Conservation (phyloP, 495 filamentous ascomycete genomes). For the Annulohypoxylon maeteangense region DNA sequence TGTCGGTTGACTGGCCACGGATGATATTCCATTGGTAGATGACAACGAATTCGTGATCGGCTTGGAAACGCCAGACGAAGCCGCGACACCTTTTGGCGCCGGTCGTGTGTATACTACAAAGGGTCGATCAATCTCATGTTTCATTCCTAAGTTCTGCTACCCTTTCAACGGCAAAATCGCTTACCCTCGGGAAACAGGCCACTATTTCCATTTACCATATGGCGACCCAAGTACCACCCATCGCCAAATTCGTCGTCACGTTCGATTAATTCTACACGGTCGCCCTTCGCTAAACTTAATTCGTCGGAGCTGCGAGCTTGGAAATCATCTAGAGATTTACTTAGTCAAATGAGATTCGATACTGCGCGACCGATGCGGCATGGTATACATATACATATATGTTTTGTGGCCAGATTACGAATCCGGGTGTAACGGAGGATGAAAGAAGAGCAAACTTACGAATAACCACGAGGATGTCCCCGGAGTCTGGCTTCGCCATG, state of each 20-base stretch:
- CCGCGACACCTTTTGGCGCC: conserved; percentile 52
- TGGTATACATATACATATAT: conserved; percentile 3
- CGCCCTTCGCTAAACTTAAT: conserved; percentile 85
- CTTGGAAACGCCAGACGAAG: conserved; percentile 36
- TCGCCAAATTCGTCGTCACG: conserved; percentile 97
- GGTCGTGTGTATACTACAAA: conserved; percentile 64
- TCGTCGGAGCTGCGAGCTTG: conserved; percentile 90
- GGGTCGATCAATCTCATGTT: conserved; percentile 31
- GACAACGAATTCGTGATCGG: conserved; percentile 42
- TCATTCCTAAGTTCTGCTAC: background rate
- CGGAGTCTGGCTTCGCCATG: conserved; percentile 65
- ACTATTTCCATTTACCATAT: conserved; percentile 75
- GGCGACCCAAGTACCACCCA: conserved; percentile 94
- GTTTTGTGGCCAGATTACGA: background rate
- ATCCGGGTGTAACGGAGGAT: conserved; percentile 8
- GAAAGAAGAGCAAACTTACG: conserved; percentile 66
- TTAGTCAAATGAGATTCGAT: conserved; percentile 17
- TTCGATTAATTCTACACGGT: conserved; percentile 91
- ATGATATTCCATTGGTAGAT: conserved; percentile 39
- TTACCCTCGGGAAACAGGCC: conserved; percentile 92
- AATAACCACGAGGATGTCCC: conserved; percentile 77
- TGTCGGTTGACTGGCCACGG: conserved; percentile 42
- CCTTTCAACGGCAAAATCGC: conserved; percentile 30
- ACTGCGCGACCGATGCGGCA: conserved; percentile 18
- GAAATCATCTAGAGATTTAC: conserved; percentile 76